phyloP scores from a whole-genome alignment of 306 rosid genomes.

The Styphnolobium japonicum region DNA sequence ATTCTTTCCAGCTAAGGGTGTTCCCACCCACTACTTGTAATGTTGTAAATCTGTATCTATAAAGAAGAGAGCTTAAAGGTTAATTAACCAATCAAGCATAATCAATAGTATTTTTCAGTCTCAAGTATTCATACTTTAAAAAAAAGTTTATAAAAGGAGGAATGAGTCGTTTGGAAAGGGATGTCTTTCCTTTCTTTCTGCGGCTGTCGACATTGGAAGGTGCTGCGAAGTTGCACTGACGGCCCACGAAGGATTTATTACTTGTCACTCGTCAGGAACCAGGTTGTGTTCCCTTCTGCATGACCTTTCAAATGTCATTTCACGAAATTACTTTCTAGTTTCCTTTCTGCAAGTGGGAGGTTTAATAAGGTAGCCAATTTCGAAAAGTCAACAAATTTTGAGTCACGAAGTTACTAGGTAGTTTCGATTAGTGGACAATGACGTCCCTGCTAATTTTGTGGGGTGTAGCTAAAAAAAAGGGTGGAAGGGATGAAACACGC shows the following conservation, averaged over 20 bases:
- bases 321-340: constrained; percentile 1
- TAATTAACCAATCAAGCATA: no score
- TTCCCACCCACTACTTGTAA: no score
- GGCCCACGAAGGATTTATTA: neutral
- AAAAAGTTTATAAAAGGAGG: no score
- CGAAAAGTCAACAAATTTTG: constrained; percentile 5
- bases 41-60: no score
- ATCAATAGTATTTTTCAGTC: no score
- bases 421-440: constrained; percentile 22
- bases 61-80: no score
- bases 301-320: neutral
- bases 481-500: neutral
- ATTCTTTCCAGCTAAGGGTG: no score
- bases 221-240: constrained; percentile 41
- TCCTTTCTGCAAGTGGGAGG: neutral
- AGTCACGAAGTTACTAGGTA: constrained; percentile 19
- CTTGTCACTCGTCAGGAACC: neutral
- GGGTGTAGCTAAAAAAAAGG: no score
- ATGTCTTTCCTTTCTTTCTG: neutral
- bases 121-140: no score
- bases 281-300: neutral
- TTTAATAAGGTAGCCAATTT: neutral
- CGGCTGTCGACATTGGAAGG: constrained; percentile 18
- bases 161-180: constrained; percentile 9
- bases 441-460: neutral